A percentile compares a stretch with the other conserved stretches of the same genome.
These are phyloP conservation scores for Syncephalastrum sp. DNA, from an alignment of 371 early-diverging fungal genomes.

Conservation along the genomic window DNA sequence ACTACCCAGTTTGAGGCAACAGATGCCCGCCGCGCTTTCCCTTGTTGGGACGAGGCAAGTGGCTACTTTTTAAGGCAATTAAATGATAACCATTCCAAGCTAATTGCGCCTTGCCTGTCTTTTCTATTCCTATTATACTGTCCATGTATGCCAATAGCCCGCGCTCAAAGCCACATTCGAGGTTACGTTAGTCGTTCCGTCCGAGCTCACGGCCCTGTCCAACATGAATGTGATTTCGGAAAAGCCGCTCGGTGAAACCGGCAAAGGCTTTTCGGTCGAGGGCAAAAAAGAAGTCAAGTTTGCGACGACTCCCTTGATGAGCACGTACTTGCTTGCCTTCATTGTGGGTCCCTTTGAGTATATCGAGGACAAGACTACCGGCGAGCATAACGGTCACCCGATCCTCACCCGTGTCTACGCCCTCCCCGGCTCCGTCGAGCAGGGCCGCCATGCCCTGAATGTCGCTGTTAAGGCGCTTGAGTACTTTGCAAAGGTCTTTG, in stretches of 20 bases:
- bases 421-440: constrained; percentile 64
- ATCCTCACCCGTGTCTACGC: constrained; percentile 81
- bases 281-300: constrained; percentile 66
- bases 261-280: constrained; percentile 20
- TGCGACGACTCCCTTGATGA: constrained; percentile 88
- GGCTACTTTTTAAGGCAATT: not conserved
- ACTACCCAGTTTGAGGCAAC: constrained; percentile 95
- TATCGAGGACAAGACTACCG: constrained; percentile 73
- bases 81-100: too few species aligned
- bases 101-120: too few species aligned
- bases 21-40: constrained; percentile 89
- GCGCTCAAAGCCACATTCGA: constrained; percentile 89
- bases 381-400: constrained; percentile 50
- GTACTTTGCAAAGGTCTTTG: constrained; percentile 83
- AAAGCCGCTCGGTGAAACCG: constrained; percentile 38
- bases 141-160: constrained; percentile 41
- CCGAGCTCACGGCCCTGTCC: constrained; percentile 75
- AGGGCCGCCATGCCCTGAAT: constrained; percentile 76
- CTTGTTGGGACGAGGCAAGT: constrained; percentile 86
- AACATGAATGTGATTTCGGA: constrained; percentile 78
- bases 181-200: constrained; percentile 73
- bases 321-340: constrained; percentile 85
- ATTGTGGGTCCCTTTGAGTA: constrained; percentile 85
- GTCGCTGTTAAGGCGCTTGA: constrained; percentile 72
- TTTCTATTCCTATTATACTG: not conserved